Evolutionary conservation across 2,329 filamentous ascomycete species (phyloP).

Genomic region (Ophiostoma fasciatum): DNA sequence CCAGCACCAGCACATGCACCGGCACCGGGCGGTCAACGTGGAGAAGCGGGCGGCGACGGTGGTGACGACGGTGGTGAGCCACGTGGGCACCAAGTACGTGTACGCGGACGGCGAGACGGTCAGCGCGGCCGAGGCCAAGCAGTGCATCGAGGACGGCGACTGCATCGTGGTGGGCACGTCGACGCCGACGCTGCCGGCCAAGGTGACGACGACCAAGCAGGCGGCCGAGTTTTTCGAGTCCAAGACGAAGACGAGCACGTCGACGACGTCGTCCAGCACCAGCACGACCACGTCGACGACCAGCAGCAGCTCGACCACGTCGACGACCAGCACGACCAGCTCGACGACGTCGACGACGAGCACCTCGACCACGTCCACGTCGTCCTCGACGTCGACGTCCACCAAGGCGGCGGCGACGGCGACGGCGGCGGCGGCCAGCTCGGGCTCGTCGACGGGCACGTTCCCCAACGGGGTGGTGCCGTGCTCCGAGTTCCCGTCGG

Average conservation of each 20-base stretch:
- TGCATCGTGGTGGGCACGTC: conserved; percentile 52
- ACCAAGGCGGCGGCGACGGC: conserved; percentile 5
- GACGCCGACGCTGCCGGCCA: conserved; percentile 34
- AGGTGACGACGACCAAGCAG: conserved; percentile 19
- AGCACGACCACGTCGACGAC: background rate
- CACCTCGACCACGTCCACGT: background rate
- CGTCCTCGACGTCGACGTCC: conserved; percentile 13
- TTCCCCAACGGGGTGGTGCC: conserved; percentile 64
- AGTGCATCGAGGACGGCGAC: conserved; percentile 55
- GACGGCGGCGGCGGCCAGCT: background rate
- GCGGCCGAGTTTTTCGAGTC: conserved; percentile 38
- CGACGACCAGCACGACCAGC: background rate
- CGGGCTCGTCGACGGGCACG: conserved; percentile 14
- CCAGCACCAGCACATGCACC: conserved; percentile 40
- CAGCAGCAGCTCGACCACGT: background rate
- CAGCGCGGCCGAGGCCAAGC: conserved; percentile 47
- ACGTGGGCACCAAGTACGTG: conserved; percentile 54
- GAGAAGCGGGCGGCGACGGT: conserved; percentile 34
- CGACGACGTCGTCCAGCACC: background rate
- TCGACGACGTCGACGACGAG: conserved; percentile 1
- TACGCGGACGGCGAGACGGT: conserved; percentile 50
- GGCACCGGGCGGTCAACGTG: conserved; percentile 26
- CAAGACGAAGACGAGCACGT: conserved; percentile 18
- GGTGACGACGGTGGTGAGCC: conserved; percentile 39
- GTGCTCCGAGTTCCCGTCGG: conserved; percentile 61